These are phyloP conservation scores for Sanghuangporus sanghuang DNA, from an alignment of 1,284 basidiomycete species.

Conservation along the genomic window DNA sequence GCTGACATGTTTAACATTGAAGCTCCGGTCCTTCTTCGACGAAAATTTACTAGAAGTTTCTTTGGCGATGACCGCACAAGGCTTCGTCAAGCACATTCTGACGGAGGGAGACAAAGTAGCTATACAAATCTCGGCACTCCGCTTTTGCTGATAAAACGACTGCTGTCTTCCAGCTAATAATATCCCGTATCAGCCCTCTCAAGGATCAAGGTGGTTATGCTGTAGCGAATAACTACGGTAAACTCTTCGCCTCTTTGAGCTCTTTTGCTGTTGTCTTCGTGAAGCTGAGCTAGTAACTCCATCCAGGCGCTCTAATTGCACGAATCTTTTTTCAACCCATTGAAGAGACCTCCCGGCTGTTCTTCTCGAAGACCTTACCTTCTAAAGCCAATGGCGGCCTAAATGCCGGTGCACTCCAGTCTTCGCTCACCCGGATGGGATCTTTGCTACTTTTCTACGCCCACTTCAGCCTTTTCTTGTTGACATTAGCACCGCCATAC, in stretches of 20 bases:
- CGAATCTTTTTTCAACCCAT: conserved; percentile 90
- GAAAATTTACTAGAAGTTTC: conserved; percentile 51
- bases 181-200: conserved; percentile 78
- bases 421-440: conserved; percentile 26
- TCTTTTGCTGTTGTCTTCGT: not conserved
- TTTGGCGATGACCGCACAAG: conserved; percentile 80
- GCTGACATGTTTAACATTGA: not conserved
- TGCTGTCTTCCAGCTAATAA: conserved; percentile 43
- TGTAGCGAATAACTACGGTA: conserved; percentile 91
- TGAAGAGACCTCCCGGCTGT: conserved; percentile 84
- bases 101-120: conserved; percentile 86
- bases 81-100: conserved; percentile 87
- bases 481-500: conserved; percentile 72
- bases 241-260: conserved; percentile 22
- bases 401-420: conserved; percentile 17
- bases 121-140: not conserved
- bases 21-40: conserved; percentile 40
- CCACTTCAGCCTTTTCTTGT: conserved; percentile 65
- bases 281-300: not conserved
- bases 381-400: not conserved
- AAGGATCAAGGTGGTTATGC: conserved; percentile 92
- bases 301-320: conserved; percentile 83
- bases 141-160: not conserved
- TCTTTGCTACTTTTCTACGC: conserved; percentile 66
- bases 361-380: conserved; percentile 71